Evolutionary conservation across 139 green algal genomes (phyloP).

Genomic region (Chlamydomonas applanata): DNA sequence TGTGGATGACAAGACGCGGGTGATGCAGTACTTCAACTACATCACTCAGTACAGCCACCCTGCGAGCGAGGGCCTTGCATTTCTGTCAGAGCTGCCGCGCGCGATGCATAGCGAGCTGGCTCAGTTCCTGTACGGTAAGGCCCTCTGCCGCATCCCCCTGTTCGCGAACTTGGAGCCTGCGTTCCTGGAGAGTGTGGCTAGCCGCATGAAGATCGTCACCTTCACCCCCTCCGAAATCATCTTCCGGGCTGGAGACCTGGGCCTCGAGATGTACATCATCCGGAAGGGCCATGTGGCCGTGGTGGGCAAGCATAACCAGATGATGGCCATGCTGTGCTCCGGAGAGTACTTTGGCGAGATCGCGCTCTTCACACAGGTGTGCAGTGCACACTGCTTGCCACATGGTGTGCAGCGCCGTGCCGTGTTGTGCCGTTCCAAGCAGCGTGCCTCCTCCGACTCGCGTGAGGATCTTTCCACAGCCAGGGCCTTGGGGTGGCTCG

Average conservation of each 20-base stretch:
- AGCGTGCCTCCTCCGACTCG: not conserved
- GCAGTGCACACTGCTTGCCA: too few relatives aligned
- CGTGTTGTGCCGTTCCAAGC: too few relatives aligned
- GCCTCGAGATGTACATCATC: slow-evolving; percentile 50
- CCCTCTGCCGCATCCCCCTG: slow-evolving; percentile 5
- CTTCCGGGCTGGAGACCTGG: slow-evolving; percentile 42
- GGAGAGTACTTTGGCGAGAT: slow-evolving; percentile 50
- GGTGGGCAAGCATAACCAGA: slow-evolving; percentile 32
- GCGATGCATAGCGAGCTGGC: slow-evolving; percentile 16
- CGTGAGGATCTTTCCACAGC: too few relatives aligned
- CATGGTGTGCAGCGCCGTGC: too few relatives aligned
- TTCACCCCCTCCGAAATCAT: slow-evolving; percentile 27
- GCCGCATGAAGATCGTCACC: slow-evolving; percentile 29
- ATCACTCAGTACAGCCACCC: slow-evolving; percentile 30
- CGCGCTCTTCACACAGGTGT: slow-evolving; percentile 33
- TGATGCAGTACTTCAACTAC: slow-evolving; percentile 30
- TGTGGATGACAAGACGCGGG: slow-evolving; percentile 3
- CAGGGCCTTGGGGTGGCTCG: too few relatives aligned
- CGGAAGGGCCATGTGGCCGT: slow-evolving; percentile 45
- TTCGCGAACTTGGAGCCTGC: slow-evolving; percentile 15
- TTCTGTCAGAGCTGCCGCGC: slow-evolving; percentile 20
- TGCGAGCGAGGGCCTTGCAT: slow-evolving; percentile 15
- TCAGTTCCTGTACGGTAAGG: slow-evolving; percentile 10
- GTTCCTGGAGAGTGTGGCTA: slow-evolving; percentile 8
- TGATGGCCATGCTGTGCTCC: slow-evolving; percentile 32